Evolutionary conservation across 2,329 filamentous ascomycete genomes (phyloP), one percentile per base, ranked within the genome.

Genomic region (Fusarium marasasianum): DNA sequence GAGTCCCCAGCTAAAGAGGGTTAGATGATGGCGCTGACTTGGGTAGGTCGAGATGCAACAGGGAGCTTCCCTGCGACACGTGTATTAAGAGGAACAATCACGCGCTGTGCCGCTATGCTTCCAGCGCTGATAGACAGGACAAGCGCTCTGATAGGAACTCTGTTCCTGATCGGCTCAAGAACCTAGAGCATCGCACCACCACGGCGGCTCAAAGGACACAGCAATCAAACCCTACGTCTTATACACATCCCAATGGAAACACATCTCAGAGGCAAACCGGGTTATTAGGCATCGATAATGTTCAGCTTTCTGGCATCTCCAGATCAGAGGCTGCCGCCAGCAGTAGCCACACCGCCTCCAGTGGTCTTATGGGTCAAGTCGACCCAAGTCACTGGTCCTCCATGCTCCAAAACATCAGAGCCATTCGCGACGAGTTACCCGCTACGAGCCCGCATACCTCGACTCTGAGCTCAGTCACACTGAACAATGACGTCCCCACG

Each of bases 351-450:
- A 22, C 2, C 3, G 0, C 6, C 1, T 5, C n/a, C 0, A 13
- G 12, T 0, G 35, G 18, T 5, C 11, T 55, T 4, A 8, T 8
- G 1, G 37, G 29, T 1, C 82, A 82, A 38, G 73, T 81, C 9
- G 81, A 83, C 43, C 65, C 77, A 0, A 80, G 66, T 14, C 81
- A 83, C 58, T 83, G 81, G 81, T 68, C 77, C 6, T 82, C 81
- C 1, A 81, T 83, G 12, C 47, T 83, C 4, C 78, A 82, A 6
- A 80, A 82, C 10, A 83, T 82, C 47, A 79, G 77, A 18, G 79
- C 79, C 6, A 76, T 82, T 6, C 66, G 81, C 17, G 78, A 82
- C 20, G 81, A 82, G 6, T 40, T 82, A 8, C 72, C 75, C 1
- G 29, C 43, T 4, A 13, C 38, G 2, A 58, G 33, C 0, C 20